Base-by-base conservation (phyloP, 75 land plant species). In the Pinus tabuliformis region DNA sequence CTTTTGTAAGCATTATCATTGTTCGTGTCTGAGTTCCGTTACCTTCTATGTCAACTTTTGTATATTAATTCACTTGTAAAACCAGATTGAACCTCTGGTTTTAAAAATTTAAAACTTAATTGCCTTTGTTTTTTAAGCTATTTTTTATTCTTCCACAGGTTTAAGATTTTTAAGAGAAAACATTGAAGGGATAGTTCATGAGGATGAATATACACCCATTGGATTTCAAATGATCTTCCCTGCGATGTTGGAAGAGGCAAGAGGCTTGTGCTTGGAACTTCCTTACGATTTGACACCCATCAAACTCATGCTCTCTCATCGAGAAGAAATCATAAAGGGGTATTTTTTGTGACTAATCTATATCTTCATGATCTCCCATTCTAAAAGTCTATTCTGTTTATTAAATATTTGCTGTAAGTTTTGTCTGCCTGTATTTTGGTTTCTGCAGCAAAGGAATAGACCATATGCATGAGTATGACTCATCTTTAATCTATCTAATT, bases 161-260 rank as follows among this genome's bases (percentile, higher is more conserved):
- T 68, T 68, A 37, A 68, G 52, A 42, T 68, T 39, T 68, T 39
- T 68, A 42, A 68, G 72, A 68, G 22, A 39, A 68, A 78, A 88
- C 56, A 62, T 82, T 76, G 80, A 59, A 57, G 75, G 57, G 8
- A 72, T 75, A 33, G 62, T 15, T 39, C 79, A 75, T 56, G 82
- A 82, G 73, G 72, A 77, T 15, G 78, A 82, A 74, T 72, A 74
- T 60, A 71, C 80, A 52, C 84, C 84, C 39, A 21, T 82, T 68
- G 89, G 89, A 56, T 88, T 85, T 76, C 82, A 85, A 16, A 80
- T 88, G 36, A 85, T 85, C 60, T 88, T 88, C 73, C 79, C 87
- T 70, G 84, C 79, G 58, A 79, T 88, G 87, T 36, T 85, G 52
- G 82, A 85, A 57, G 70, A 79, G 71, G 84, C 89, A 24, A 77